Percentiles rank a stretch among this genome's conserved stretches.
phyloP scores from a whole-genome alignment of 441 rosid species.

The Theobroma grandiflorum region DNA sequence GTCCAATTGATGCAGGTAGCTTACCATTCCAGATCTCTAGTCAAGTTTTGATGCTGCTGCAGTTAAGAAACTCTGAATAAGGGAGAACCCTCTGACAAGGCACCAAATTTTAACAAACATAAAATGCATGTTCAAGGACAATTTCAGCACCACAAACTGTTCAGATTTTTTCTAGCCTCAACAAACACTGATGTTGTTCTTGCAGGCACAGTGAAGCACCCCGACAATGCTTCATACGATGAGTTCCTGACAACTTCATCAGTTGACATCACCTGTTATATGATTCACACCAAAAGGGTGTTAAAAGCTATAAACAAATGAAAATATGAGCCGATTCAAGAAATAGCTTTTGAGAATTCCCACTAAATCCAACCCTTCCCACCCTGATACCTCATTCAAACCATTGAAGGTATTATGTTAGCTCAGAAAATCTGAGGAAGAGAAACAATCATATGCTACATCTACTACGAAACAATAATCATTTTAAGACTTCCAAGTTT shows the following conservation, averaged over 20 bases:
- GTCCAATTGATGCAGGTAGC: too few relatives aligned
- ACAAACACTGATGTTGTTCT: conserved; percentile 79
- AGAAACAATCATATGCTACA: neutral
- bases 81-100: neutral
- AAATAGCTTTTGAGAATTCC: neutral
- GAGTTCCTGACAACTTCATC: conserved; percentile 75
- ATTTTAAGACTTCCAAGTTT: neutral
- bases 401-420: neutral
- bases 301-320: conserved; percentile 3
- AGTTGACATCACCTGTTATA: conserved; percentile 59
- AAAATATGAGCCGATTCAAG: neutral
- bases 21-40: neutral
- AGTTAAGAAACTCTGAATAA: neutral
- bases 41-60: neutral
- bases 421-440: neutral
- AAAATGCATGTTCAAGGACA: neutral
- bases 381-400: conserved; percentile 9
- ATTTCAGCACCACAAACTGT: neutral
- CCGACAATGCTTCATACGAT: conserved; percentile 58
- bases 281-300: neutral
- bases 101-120: neutral
- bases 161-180: conserved; percentile 51
- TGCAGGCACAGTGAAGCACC: conserved; percentile 69
- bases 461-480: neutral
- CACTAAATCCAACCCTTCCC: neutral